Conservation (phyloP, 805 yeast genomes). For the Starmera amethionina region DNA sequence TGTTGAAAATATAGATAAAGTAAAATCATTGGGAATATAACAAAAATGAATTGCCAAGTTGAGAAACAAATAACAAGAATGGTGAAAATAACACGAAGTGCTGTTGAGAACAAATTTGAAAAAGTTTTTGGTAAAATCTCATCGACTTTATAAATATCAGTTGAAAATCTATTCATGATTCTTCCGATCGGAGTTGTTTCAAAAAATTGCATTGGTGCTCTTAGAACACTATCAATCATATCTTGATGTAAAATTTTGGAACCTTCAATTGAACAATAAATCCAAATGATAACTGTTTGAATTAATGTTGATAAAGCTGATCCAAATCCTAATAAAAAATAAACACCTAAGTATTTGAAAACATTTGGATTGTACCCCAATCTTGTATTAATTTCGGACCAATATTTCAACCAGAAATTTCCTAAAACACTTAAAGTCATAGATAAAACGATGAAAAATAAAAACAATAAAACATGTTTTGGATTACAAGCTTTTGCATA, state of each 20-base stretch:
- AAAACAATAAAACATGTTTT: constrained; percentile 46
- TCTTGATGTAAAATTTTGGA: constrained; percentile 64
- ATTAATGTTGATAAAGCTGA: constrained; percentile 38
- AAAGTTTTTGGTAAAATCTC: constrained; percentile 66
- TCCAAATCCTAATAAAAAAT: constrained; percentile 45
- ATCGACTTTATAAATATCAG: constrained; percentile 83
- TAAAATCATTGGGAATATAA: constrained; percentile 60
- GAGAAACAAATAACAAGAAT: constrained; percentile 72
- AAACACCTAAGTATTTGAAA: constrained; percentile 50
- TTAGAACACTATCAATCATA: constrained; percentile 65
- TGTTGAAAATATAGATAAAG: constrained; percentile 67
- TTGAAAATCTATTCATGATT: constrained; percentile 82
- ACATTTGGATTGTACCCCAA: constrained; percentile 65
- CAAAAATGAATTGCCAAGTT: constrained; percentile 75
- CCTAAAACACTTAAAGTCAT: constrained; percentile 56
- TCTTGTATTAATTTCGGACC: constrained; percentile 85
- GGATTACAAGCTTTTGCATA: constrained; percentile 87
- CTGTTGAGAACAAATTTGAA: constrained; percentile 54
- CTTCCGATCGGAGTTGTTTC: constrained; percentile 96
- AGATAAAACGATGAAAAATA: constrained; percentile 45
- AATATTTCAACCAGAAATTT: constrained; percentile 90
- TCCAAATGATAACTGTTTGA: constrained; percentile 38
- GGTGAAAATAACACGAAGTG: constrained; percentile 61
- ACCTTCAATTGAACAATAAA: constrained; percentile 50
- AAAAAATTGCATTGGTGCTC: constrained; percentile 93